Evolutionary conservation across 2,329 filamentous ascomycete genomes (phyloP), one percentile per base, ranked within the genome.

Genomic region (Aspergillus costaricaensis): DNA sequence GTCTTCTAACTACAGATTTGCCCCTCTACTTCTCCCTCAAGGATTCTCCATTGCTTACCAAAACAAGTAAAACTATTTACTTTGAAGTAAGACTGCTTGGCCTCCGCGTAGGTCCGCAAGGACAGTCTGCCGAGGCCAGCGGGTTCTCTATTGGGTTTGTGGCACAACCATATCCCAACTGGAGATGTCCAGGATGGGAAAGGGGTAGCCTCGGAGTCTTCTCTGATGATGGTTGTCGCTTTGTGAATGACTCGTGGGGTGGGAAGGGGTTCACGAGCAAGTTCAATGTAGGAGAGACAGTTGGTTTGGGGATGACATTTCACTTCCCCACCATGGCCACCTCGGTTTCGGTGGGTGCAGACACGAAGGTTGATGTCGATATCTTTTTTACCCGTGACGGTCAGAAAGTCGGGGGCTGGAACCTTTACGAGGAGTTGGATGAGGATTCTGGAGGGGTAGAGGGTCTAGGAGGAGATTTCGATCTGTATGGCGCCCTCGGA

Each of bases 391-490:
- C 86, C 6, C 74, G 85, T 17, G 81, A 86, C 68, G 86, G 86
- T 5, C 72, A 72, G 62, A 76, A 71, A 57, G 80, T 77, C 19
- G 82, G 80, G 0, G 76, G 77, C 2, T 89, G 86, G 86, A 78
- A 86, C 71, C 74, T 88, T 27, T 82, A 86, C 64, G 85, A 88
- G 69, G 83, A 88, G 72, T 67, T 81, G 47, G 86, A 88, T 72
- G 71, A 70, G 52, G 79, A 82, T 67, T 60, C 87, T 81, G 67
- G 89, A 78, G 52, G 86, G 81, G 43, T 90, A 80, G 27, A 86
- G 83, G 66, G 89, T 80, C 72, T 92, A 81, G 73, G 91, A 86
- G 68, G 89, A 79, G 71, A 92, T 86, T 67, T 89, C 64, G 86
- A 88, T 70, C 65, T 88, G 48, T 85, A 86, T 70, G 82, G 81